Conservation (phyloP, 495 filamentous ascomycete species). For the Neurospora sp. region DNA sequence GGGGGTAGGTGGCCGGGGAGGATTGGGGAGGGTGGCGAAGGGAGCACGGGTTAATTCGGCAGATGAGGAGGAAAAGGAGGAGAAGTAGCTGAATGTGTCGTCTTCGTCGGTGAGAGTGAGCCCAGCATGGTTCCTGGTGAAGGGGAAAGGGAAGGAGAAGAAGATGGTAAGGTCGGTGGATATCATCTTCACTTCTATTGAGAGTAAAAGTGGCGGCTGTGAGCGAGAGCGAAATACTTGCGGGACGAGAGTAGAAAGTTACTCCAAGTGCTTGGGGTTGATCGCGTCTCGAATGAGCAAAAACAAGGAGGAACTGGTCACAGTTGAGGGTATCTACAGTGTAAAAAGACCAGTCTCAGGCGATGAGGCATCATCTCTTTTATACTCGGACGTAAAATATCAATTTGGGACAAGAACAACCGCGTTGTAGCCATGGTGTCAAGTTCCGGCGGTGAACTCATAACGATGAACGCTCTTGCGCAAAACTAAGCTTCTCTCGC, state of each 20-base stretch:
- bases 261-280: not conserved
- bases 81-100: not conserved
- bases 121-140: not conserved
- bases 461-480: not conserved
- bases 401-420: not conserved
- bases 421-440: not conserved
- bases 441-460: not conserved
- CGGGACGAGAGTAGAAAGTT: not conserved
- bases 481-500: not conserved
- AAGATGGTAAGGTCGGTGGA: not conserved
- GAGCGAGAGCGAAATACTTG: not conserved
- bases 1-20: constrained; percentile 7
- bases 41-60: not conserved
- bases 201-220: not conserved
- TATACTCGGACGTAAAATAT: not conserved
- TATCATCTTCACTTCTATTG: not conserved
- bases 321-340: not conserved
- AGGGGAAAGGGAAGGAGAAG: not conserved
- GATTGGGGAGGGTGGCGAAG: not conserved
- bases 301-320: not conserved
- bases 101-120: not conserved
- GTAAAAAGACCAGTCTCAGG: not conserved
- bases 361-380: not conserved
- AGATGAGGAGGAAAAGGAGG: not conserved
- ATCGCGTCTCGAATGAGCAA: not conserved